Percentiles rank a stretch among this genome's conserved stretches.
These are phyloP conservation scores for Puccinia brachypodii DNA, from an alignment of 1,284 basidiomycete species.

Conservation along the genomic window DNA sequence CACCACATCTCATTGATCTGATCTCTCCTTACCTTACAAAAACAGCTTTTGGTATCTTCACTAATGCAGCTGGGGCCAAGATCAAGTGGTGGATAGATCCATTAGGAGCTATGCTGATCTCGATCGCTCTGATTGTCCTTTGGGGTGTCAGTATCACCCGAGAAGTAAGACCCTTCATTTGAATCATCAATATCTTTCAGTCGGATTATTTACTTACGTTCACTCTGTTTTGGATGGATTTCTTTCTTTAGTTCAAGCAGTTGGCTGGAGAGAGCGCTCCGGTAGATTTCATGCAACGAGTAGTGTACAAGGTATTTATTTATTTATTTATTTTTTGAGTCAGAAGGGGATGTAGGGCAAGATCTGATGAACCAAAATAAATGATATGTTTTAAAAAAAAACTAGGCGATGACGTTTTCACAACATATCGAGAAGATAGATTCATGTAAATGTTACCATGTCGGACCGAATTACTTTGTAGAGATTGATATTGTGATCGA, in stretches of 20 bases:
- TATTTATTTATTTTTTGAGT: not conserved
- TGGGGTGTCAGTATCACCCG: slow-evolving; percentile 62
- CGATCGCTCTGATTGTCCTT: slow-evolving; percentile 72
- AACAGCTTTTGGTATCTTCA: slow-evolving; percentile 33
- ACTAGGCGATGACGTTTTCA: slow-evolving; percentile 67
- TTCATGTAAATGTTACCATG: slow-evolving; percentile 61
- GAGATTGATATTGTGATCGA: slow-evolving; percentile 94
- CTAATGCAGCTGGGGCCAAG: slow-evolving; percentile 73
- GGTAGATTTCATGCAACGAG: slow-evolving; percentile 80
- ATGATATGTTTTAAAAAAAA: not conserved
- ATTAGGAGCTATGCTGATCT: slow-evolving; percentile 65
- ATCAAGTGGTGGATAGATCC: slow-evolving; percentile 68
- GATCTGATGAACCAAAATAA: not conserved
- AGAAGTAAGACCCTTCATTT: slow-evolving; percentile 17
- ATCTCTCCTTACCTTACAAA: not conserved
- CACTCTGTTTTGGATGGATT: no score
- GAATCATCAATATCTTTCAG: not conserved
- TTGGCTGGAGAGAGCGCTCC: slow-evolving; percentile 89
- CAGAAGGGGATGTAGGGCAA: not conserved
- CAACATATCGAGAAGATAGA: slow-evolving; percentile 82
- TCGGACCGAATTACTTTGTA: slow-evolving; percentile 76
- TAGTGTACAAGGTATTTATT: slow-evolving; percentile 74
- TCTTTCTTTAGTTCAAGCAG: slow-evolving; percentile 70
- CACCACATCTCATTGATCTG: not conserved
- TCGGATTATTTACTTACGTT: not conserved